Evolutionary conservation across 176 grass and related monocot genomes (phyloP), one percentile per base, ranked within the genome.

Genomic region (Carex cristatella): DNA sequence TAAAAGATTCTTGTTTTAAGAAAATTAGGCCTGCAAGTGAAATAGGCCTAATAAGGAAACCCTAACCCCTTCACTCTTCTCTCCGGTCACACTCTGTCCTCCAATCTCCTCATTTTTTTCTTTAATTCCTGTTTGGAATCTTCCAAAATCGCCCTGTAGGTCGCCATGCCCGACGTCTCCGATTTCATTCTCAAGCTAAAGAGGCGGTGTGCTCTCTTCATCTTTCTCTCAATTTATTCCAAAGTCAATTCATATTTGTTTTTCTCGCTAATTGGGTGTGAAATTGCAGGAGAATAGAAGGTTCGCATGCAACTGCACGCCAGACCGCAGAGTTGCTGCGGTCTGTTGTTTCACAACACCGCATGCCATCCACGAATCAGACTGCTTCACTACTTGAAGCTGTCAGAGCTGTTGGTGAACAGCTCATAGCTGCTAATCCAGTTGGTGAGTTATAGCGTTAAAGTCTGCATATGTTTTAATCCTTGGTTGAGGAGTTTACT

Each of bases 301-400:
- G 96, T 10, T 95, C 96, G 12, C 93, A 92, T 16, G 91, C 96
- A 44, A 89, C 86, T 40, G 96, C 96, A 12, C 88, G 88, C 86
- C 96, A 91, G 76, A 95, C 93, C 15, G 91, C 93, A 35, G 93
- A 99, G 88, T 72, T 99, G n/a, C 88, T 99, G 66, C 91, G 96
- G 44, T 94, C 88, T 62, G 90, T 99, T 53, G 90, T 99, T 27
- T 99, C 96, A 2, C 90, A 95, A 55, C 89, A 90, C 51, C 91
- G 96, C 40, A 91, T 99, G 88, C 86, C 91, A 9, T 85, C 85
- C 79, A 81, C 88, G 28, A 95, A 92, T 84, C 96, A 94, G 84
- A 93, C 93, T 10, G 84, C 91, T 9, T 55, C 85, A 4, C 88
- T 99, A 10, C 86, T 92, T 2, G 90, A 95, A 32, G 93, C 93